Conservation (phyloP, 192 early-diverging fungal species). For the Coemansia furcata region DNA sequence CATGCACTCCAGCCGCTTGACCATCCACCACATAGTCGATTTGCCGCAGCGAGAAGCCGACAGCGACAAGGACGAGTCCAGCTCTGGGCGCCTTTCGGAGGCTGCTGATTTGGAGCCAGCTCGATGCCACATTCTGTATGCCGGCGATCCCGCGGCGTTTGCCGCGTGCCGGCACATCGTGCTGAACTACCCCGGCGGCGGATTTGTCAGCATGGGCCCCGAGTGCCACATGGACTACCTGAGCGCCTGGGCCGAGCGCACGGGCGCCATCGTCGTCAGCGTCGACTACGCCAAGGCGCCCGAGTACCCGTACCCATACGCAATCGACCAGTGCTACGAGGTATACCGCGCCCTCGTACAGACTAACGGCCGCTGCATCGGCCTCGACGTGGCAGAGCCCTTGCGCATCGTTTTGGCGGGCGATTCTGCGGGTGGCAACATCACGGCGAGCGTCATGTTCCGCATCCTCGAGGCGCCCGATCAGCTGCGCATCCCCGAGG, state of each 20-base stretch:
- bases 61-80: neutral
- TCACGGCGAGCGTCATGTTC: constrained; percentile 72
- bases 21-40: constrained; percentile 8
- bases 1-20: constrained; percentile 21
- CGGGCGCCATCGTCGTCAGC: constrained; percentile 69
- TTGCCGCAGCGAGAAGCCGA: constrained; percentile 1
- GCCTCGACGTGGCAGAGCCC: constrained; percentile 61
- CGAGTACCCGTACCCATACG: constrained; percentile 92
- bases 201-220: constrained; percentile 91
- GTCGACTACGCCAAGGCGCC: constrained; percentile 95
- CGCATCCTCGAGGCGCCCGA: constrained; percentile 69
- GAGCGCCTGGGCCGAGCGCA: constrained; percentile 73
- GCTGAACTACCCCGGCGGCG: constrained; percentile 76
- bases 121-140: constrained; percentile 58
- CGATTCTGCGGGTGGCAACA: constrained; percentile 96
- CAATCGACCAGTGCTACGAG: constrained; percentile 88
- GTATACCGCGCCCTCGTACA: constrained; percentile 73
- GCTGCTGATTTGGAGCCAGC: constrained; percentile 30
- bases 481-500: constrained; percentile 64
- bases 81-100: constrained; percentile 6
- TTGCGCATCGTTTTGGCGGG: constrained; percentile 79
- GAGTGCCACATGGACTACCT: constrained; percentile 83
- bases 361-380: constrained; percentile 75
- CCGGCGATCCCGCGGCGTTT: constrained; percentile 43
- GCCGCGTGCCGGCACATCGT: constrained; percentile 48